A percentile compares a stretch with the other conserved stretches of the same genome.
These are phyloP conservation scores for Penicillium diatomitis DNA, from an alignment of 495 filamentous ascomycete species.

Conservation along the genomic window DNA sequence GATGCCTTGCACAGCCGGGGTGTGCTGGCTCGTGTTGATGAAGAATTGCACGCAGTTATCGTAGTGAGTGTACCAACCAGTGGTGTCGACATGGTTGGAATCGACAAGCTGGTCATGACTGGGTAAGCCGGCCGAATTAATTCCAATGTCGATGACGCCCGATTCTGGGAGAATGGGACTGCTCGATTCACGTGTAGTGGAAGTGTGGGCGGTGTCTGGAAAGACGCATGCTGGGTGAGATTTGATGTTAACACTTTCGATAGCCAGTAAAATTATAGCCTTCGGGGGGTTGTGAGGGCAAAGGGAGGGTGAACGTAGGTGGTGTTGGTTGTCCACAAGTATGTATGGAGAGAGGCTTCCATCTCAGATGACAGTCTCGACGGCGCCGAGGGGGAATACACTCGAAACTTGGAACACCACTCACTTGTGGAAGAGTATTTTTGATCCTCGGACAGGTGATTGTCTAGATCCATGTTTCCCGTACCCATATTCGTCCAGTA, in stretches of 20 bases:
- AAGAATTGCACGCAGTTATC: slow-evolving; percentile 82
- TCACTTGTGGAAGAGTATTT: slow-evolving; percentile 23
- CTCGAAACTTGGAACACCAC: slow-evolving; percentile 2
- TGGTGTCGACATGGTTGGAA: slow-evolving; percentile 51
- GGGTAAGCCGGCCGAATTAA: not conserved
- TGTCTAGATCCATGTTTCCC: slow-evolving; percentile 23
- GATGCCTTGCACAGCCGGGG: slow-evolving; percentile 67
- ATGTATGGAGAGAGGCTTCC: no score
- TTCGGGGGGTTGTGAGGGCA: not conserved
- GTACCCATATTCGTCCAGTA: slow-evolving; percentile 31
- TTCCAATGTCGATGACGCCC: slow-evolving; percentile 3
- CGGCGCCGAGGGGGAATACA: not conserved
- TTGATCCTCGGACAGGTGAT: slow-evolving; percentile 21
- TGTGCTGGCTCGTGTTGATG: slow-evolving; percentile 76
- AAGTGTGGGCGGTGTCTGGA: slow-evolving; percentile 20
- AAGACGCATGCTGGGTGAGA: slow-evolving; percentile 14
- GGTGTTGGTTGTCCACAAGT: no score
- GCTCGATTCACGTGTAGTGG: slow-evolving; percentile 13
- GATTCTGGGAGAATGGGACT: slow-evolving; percentile 2
- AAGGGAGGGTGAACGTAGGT: no score
- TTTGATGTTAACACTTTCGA: no score
- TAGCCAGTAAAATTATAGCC: no score
- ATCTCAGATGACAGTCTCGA: no score
- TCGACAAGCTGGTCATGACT: slow-evolving; percentile 7
- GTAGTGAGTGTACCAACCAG: slow-evolving; percentile 87